Percentiles rank a stretch among this genome's conserved stretches.
phyloP scores from a whole-genome alignment of 805 yeast genomes.

The Zygosaccharomyces pseudorouxii region DNA sequence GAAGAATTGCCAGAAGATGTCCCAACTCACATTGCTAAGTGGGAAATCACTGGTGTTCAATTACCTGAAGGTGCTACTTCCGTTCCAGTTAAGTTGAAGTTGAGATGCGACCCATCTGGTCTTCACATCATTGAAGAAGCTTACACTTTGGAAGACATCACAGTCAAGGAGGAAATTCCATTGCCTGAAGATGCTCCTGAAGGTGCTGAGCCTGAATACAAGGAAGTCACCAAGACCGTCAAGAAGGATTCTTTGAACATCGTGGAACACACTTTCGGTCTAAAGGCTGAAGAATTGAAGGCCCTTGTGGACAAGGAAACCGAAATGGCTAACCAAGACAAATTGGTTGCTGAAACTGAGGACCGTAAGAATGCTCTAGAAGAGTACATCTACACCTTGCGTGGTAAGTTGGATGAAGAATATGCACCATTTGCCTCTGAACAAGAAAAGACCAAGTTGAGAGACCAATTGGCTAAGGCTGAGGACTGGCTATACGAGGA shows the following conservation, averaged over 20 bases:
- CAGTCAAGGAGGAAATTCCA: slow-evolving; percentile 84
- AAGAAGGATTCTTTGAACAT: slow-evolving; percentile 78
- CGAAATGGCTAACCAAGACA: slow-evolving; percentile 82
- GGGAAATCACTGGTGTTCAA: slow-evolving; percentile 83
- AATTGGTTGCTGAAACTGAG: slow-evolving; percentile 96
- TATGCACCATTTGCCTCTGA: slow-evolving; percentile 85
- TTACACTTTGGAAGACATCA: slow-evolving; percentile 86
- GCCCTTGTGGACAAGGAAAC: slow-evolving; percentile 75
- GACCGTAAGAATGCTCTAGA: slow-evolving; percentile 97
- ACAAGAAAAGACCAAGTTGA: slow-evolving; percentile 78
- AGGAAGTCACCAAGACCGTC: slow-evolving; percentile 86
- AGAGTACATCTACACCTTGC: slow-evolving; percentile 95
- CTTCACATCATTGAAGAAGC: slow-evolving; percentile 91
- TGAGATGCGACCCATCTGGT: slow-evolving; percentile 96
- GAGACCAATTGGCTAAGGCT: slow-evolving; percentile 69
- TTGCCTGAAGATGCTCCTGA: slow-evolving; percentile 44
- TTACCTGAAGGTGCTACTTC: slow-evolving; percentile 70
- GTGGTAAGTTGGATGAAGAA: slow-evolving; percentile 93
- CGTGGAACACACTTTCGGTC: slow-evolving; percentile 55
- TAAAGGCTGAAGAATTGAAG: slow-evolving; percentile 52
- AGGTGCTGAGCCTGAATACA: slow-evolving; percentile 76
- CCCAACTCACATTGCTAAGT: slow-evolving; percentile 63
- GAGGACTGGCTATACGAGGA: slow-evolving; percentile 99
- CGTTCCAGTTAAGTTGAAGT: slow-evolving; percentile 84
- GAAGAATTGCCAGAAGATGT: slow-evolving; percentile 68